These are phyloP conservation scores for Umbelopsis isabellina DNA, from an alignment of 192 early-diverging fungal genomes.

Conservation along the genomic window DNA sequence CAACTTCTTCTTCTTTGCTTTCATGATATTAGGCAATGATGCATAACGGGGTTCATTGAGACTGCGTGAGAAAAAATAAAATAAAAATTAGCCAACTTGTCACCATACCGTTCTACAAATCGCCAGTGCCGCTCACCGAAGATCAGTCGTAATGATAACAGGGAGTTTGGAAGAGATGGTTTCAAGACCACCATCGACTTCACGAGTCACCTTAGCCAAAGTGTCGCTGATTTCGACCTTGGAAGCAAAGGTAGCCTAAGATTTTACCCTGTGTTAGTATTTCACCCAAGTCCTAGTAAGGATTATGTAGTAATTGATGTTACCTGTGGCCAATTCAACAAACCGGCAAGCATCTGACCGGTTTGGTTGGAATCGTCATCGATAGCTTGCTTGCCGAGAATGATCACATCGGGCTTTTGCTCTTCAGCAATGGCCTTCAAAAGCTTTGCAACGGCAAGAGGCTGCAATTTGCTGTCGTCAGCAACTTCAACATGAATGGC, in stretches of 20 bases:
- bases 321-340: constrained; percentile 92
- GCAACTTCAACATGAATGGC: constrained; percentile 91
- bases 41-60: constrained; percentile 97
- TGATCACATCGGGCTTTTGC: constrained; percentile 85
- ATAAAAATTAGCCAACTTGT: neutral
- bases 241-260: constrained; percentile 93
- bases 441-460: constrained; percentile 89
- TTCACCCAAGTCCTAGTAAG: neutral
- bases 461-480: constrained; percentile 76
- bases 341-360: constrained; percentile 97
- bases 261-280: constrained; percentile 23
- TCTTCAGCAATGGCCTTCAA: constrained; percentile 81
- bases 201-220: constrained; percentile 84
- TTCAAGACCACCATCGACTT: constrained; percentile 98
- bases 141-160: constrained; percentile 93
- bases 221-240: constrained; percentile 82
- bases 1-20: constrained; percentile 99
- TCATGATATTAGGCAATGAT: constrained; percentile 97
- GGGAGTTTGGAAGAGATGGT: constrained; percentile 83
- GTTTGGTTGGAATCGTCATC: constrained; percentile 98
- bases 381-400: constrained; percentile 99
- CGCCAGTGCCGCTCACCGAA: constrained; percentile 59
- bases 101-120: neutral
- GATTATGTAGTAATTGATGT: constrained; percentile 4
- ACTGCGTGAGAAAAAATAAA: constrained; percentile 39